Evolutionary conservation across 306 rosid genomes (phyloP), one percentile per base, ranked within the genome.

Genomic region (Dalbergia oliveri): DNA sequence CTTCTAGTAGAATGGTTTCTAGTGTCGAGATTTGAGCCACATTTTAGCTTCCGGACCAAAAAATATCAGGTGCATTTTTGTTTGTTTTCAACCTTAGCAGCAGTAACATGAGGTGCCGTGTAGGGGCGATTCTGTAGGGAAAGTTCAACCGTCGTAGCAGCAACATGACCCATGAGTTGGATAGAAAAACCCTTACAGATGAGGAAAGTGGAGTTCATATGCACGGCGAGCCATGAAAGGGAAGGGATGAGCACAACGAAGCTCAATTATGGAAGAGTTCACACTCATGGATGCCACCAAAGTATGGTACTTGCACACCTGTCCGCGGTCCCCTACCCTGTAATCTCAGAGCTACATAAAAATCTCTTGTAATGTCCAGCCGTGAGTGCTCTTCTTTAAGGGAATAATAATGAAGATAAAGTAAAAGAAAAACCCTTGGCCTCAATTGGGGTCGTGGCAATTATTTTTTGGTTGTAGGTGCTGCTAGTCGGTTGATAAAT

Each of bases 311-410:
- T 82, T 86, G 82, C 66, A 74, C 82, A 78, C 83, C 82, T 84
- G 90, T 84, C 77, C 21, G 72, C 82, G 93, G 95, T 91, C 95
- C 95, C 90, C 89, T 49, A 39, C 85, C 82, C 74, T 76, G 80
- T 81, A 81, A 86, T 91, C 82, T 72, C 86, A 82, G 87, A 85
- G 75, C 81, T 82, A 80, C 71, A 69, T 76, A 75, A 72, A 83
- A 84, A 63, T 61, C 18, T 72, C 50, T 33, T 60, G 41, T 10
- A 26, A 62, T 37, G 50, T 77, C 49, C 23, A 63, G 12, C 51
- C 71, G 65, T 66, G 73, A 53, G 54, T 72, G 76, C 83, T 63
- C 78, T 79, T 65, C 39, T 69, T 37, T 9, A 56, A 34, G 35
- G 37, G 59, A 26, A 26, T 26, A 75, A 59, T 18, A 74, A 60